Percentiles rank a stretch among this genome's conserved stretches.
phyloP scores from a whole-genome alignment of 1,284 basidiomycete species.

The Cryptococcus sp. region DNA sequence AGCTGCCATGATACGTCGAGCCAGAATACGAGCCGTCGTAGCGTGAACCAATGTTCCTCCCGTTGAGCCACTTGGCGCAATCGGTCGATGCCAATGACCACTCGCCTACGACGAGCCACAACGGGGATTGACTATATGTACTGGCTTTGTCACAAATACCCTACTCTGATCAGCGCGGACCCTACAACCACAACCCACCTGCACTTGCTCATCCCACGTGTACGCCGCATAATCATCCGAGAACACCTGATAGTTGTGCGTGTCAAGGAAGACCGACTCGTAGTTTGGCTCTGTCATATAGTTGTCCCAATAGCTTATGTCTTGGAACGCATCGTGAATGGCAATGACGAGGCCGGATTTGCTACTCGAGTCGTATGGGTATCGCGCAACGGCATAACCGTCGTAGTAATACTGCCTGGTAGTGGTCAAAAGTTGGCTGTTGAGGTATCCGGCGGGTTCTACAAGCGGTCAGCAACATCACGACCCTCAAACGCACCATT shows the following conservation, averaged over 20 bases:
- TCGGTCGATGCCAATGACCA: conserved; percentile 75
- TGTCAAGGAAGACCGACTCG: conserved; percentile 76
- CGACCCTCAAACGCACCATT: conserved; percentile 34
- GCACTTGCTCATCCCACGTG: conserved; percentile 65
- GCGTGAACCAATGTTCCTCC: conserved; percentile 67
- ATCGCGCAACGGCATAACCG: conserved; percentile 67
- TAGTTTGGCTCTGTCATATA: conserved; percentile 63
- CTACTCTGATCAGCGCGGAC: conserved; percentile 1
- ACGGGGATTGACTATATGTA: conserved; percentile 58
- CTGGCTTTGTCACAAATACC: conserved; percentile 60
- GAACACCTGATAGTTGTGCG: conserved; percentile 79
- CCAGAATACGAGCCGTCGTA: conserved; percentile 77
- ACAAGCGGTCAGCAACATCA: neutral
- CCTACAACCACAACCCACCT: too few species aligned
- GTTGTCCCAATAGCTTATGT: conserved; percentile 69
- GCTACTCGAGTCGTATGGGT: conserved; percentile 52
- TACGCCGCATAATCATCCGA: conserved; percentile 62
- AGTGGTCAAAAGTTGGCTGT: conserved; percentile 60
- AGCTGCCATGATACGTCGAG: conserved; percentile 68
- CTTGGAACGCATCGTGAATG: conserved; percentile 84
- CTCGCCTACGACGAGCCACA: conserved; percentile 80
- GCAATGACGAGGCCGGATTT: conserved; percentile 56
- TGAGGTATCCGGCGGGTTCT: conserved; percentile 76
- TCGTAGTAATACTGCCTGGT: conserved; percentile 68
- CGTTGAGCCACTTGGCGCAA: conserved; percentile 79